Percentiles rank a stretch among this genome's conserved stretches.
Evolutionary conservation across 129 eudicot species (phyloP).

Genomic region (sunflower (Helianthus annuus)): HanXRQr2.0-SUNRISE NC_035449.2:2097873-2098372

Average conservation of each 20-base stretch:
- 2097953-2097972: constrained; percentile 53
- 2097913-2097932: constrained; percentile 58
- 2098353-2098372: constrained; percentile 46
- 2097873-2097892: constrained; percentile 51
- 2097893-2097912: constrained; percentile 65
- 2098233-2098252: constrained; percentile 41
- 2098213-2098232: constrained; percentile 19
- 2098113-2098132: constrained; percentile 66
- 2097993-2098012: constrained; percentile 62
- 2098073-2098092: constrained; percentile 58
- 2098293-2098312: not conserved
- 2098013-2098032: constrained; percentile 61
- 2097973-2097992: constrained; percentile 57
- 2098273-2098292: constrained; percentile 31
- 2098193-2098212: constrained; percentile 37
- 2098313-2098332: not conserved
- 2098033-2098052: constrained; percentile 58
- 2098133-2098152: constrained; percentile 64
- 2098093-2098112: constrained; percentile 59
- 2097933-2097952: constrained; percentile 57
- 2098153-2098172: constrained; percentile 68
- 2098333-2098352: constrained; percentile 36
- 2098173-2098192: constrained; percentile 62
- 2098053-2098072: constrained; percentile 59
- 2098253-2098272: constrained; percentile 29